A percentile compares a stretch with the other conserved stretches of the same genome.
These are phyloP conservation scores for Solanum chilense DNA, from an alignment of 257 asterid genomes.

Conservation along the genomic window DNA sequence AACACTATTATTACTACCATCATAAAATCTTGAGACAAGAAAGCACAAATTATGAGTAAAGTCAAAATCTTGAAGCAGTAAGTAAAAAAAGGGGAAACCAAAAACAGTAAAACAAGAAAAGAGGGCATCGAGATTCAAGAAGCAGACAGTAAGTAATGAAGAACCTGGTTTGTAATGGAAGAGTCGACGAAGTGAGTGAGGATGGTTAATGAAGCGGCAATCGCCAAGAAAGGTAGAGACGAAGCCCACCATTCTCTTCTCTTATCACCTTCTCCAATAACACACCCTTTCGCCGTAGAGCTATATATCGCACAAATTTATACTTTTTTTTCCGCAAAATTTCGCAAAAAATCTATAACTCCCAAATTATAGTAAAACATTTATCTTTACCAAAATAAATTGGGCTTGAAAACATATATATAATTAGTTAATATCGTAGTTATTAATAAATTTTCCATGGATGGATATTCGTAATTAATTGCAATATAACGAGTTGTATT, in stretches of 20 bases:
- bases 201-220: constrained; percentile 32
- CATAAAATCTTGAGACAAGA: neutral
- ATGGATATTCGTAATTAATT: no score
- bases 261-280: neutral
- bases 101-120: neutral
- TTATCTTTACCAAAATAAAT: no score
- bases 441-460: no score
- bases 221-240: constrained; percentile 59
- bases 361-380: neutral
- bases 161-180: constrained; percentile 47
- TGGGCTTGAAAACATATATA: no score
- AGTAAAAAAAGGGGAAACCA: no score
- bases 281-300: neutral
- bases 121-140: neutral
- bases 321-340: neutral
- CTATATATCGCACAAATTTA: neutral
- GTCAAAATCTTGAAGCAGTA: neutral
- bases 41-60: neutral
- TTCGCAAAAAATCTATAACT: neutral
- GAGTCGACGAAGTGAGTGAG: constrained; percentile 31
- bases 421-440: no score
- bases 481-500: no score
- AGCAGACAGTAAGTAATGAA: constrained; percentile 15
- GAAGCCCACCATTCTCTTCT: constrained; percentile 24
- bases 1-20: neutral